Evolutionary conservation across 2,329 filamentous ascomycete species (phyloP).

Genomic region (Xylaria sp.): DNA sequence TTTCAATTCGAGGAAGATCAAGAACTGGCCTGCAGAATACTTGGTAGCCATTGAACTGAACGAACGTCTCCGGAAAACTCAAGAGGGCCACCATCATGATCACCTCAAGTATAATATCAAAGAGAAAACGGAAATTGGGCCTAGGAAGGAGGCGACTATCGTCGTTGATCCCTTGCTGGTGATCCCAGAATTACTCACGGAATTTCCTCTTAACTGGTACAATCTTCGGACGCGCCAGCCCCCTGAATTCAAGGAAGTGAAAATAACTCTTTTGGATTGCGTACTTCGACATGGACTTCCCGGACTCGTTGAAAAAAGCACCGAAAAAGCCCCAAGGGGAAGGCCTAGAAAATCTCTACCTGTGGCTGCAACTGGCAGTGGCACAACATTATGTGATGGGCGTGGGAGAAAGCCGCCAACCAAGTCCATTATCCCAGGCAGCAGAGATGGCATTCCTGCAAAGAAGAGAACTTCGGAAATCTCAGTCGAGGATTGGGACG

Average conservation of each 20-base stretch:
- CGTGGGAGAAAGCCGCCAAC: background rate
- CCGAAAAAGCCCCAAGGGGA: background rate
- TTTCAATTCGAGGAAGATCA: slow-evolving; percentile 25
- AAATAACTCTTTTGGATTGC: slow-evolving; percentile 12
- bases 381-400: too few species aligned
- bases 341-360: slow-evolving; percentile 1
- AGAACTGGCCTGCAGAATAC: slow-evolving; percentile 24
- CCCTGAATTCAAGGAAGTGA: slow-evolving; percentile 1
- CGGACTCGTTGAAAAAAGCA: slow-evolving; percentile 2
- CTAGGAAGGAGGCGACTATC: slow-evolving; percentile 10
- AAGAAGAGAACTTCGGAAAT: background rate
- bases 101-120: slow-evolving; percentile 13
- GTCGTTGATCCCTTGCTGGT: slow-evolving; percentile 23
- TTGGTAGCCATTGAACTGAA: slow-evolving; percentile 28
- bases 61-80: slow-evolving; percentile 17
- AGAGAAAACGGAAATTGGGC: slow-evolving; percentile 8
- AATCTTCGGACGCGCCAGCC: background rate
- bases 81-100: background rate
- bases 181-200: slow-evolving; percentile 19
- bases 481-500: background rate
- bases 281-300: slow-evolving; percentile 8
- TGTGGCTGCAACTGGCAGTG: background rate
- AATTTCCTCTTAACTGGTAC: slow-evolving; percentile 16
- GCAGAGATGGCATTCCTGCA: background rate
- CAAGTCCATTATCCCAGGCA: background rate